These are phyloP conservation scores for Monosporascus sp. DNA, from an alignment of 2,329 filamentous ascomycete species.

Conservation along the genomic window DNA sequence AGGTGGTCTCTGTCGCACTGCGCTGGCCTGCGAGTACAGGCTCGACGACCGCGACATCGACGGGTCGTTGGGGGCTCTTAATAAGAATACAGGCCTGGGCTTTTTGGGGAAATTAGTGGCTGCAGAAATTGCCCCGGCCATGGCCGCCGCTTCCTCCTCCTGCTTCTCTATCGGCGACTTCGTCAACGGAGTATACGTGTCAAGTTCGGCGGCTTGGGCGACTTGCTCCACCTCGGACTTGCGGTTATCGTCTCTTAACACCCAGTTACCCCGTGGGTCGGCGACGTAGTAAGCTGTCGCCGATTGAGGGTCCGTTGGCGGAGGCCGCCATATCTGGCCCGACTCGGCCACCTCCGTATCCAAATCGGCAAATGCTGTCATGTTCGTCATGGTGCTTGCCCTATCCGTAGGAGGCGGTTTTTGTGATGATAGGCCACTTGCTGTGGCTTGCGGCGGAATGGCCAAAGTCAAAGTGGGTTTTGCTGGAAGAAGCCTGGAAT, in stretches of 20 bases:
- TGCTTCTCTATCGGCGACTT: constrained; percentile 24
- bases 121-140: constrained; percentile 17
- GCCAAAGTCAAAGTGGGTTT: constrained; percentile 38
- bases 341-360: constrained; percentile 27
- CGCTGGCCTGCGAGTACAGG: constrained; percentile 30
- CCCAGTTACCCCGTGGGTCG: constrained; percentile 50
- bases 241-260: constrained; percentile 35
- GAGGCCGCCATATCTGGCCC: constrained; percentile 46
- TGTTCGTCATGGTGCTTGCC: constrained; percentile 34
- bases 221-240: constrained; percentile 15
- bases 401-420: constrained; percentile 46
- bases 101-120: constrained; percentile 16
- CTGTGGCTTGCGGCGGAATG: constrained; percentile 23
- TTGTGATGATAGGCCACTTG: constrained; percentile 29
- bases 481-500: constrained; percentile 39
- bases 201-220: constrained; percentile 17
- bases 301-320: constrained; percentile 38
- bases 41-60: constrained; percentile 28
- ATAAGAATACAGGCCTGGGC: constrained; percentile 27
- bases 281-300: constrained; percentile 44
- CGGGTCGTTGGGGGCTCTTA: constrained; percentile 9
- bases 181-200: constrained; percentile 24
- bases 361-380: constrained; percentile 26
- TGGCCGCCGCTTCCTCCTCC: constrained; percentile 17
- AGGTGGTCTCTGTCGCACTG: constrained; percentile 9